Conservation (phyloP, 2,329 filamentous ascomycete species). For the Claviceps spartinae region DNA sequence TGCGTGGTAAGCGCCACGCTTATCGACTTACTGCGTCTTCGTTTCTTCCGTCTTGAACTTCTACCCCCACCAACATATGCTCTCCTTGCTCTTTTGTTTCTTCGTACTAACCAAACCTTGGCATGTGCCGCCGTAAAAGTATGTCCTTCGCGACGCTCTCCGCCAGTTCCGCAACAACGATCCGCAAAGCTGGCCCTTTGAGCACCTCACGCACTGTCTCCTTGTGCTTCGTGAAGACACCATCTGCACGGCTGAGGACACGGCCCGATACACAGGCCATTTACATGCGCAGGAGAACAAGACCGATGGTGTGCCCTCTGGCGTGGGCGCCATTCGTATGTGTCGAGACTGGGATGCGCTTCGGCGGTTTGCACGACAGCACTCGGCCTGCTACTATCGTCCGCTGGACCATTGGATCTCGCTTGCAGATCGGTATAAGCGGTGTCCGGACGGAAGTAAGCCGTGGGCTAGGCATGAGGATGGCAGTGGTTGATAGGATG, state of each 20-base stretch:
- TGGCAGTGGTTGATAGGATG: background rate
- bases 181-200: background rate
- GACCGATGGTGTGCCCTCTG: constrained; percentile 6
- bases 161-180: constrained; percentile 6
- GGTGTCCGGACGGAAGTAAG: constrained; percentile 3
- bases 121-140: background rate
- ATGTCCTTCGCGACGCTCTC: background rate
- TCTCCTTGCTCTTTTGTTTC: too few relatives aligned
- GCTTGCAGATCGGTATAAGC: constrained; percentile 3
- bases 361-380: constrained; percentile 10
- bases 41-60: background rate
- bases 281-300: background rate
- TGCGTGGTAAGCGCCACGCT: constrained; percentile 10
- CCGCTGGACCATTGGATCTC: background rate
- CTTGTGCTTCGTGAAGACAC: constrained; percentile 16
- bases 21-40: background rate
- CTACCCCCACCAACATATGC: background rate
- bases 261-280: constrained; percentile 13
- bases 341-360: constrained; percentile 17
- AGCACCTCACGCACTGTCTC: constrained; percentile 13
- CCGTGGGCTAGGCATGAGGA: background rate
- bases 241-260: constrained; percentile 19
- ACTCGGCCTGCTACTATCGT: constrained; percentile 8
- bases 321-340: constrained; percentile 12
- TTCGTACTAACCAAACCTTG: background rate